Conservation (phyloP, 1,284 basidiomycete genomes). For the Trichosporon asahii region DNA sequence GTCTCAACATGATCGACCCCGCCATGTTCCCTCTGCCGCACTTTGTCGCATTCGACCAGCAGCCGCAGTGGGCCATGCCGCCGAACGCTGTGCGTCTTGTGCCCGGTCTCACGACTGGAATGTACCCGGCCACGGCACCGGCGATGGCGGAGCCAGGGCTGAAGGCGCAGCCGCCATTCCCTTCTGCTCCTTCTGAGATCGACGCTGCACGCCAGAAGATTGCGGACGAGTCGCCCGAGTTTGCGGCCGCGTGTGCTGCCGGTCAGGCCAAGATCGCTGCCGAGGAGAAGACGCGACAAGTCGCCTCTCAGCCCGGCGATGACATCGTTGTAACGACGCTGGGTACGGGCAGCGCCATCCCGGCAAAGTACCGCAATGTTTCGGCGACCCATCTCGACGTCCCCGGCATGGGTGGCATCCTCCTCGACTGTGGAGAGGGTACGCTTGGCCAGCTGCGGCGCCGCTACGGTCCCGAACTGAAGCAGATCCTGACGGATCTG, state of each 20-base stretch:
- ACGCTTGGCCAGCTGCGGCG: conserved; percentile 84
- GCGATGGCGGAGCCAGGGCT: conserved; percentile 23
- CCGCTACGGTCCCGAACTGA: conserved; percentile 65
- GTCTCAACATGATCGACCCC: conserved; percentile 67
- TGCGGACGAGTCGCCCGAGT: conserved; percentile 23
- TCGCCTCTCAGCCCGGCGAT: conserved; percentile 54
- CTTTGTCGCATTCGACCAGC: not conserved
- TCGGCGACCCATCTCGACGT: conserved; percentile 70
- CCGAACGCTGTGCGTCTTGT: conserved; percentile 53
- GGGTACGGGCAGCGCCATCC: conserved; percentile 83
- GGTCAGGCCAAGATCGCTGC: conserved; percentile 27
- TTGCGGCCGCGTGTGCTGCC: conserved; percentile 27
- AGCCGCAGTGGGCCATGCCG: conserved; percentile 50
- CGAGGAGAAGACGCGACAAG: conserved; percentile 4
- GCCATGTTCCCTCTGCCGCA: conserved; percentile 71
- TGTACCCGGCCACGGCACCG: conserved; percentile 34
- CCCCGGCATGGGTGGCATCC: conserved; percentile 64
- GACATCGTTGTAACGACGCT: conserved; percentile 72
- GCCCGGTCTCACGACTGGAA: conserved; percentile 30
- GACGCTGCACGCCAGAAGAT: conserved; percentile 23
- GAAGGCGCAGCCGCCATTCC: conserved; percentile 32
- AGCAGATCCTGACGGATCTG: conserved; percentile 62
- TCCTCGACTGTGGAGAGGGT: conserved; percentile 89
- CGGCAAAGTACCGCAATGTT: conserved; percentile 81
- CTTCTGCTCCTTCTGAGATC: conserved; percentile 26